These are phyloP conservation scores for Populus hybrid DNA, from an alignment of 441 rosid genomes.

Conservation along the genomic window DNA sequence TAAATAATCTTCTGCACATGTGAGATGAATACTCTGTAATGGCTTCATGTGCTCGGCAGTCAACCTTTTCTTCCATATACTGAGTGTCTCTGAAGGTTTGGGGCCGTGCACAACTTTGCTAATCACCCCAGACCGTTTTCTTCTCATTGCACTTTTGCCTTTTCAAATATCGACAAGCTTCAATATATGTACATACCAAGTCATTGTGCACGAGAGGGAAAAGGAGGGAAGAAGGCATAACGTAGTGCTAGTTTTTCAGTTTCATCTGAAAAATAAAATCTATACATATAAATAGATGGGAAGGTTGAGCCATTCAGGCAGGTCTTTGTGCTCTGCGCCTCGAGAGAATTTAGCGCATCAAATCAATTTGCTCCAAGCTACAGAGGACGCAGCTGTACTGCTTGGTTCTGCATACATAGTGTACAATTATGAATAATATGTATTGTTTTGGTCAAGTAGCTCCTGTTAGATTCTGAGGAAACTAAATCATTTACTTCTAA, in stretches of 20 bases:
- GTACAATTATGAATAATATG: slow-evolving; percentile 8
- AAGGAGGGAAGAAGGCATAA: slow-evolving; percentile 27
- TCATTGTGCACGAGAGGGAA: slow-evolving; percentile 13
- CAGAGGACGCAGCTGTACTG: not conserved
- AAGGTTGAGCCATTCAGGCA: not conserved
- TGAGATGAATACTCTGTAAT: slow-evolving; percentile 28
- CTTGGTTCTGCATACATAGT: not conserved
- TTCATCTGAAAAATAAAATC: slow-evolving; percentile 27
- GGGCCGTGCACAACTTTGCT: slow-evolving; percentile 18
- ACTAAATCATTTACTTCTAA: not conserved
- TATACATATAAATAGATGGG: slow-evolving; percentile 6
- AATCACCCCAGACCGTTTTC: slow-evolving; percentile 17
- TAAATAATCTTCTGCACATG: slow-evolving; percentile 98
- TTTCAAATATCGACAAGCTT: slow-evolving; percentile 28
- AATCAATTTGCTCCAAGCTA: not conserved
- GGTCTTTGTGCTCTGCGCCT: slow-evolving; percentile 4
- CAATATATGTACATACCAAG: slow-evolving; percentile 40
- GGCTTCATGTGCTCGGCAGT: slow-evolving; percentile 6
- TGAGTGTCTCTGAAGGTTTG: slow-evolving; percentile 25
- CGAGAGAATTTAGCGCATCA: not conserved
- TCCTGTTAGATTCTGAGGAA: not conserved
- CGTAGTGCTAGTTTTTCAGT: slow-evolving; percentile 6
- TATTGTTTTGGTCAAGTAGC: not conserved
- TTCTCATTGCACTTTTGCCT: slow-evolving; percentile 24
- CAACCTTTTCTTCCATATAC: slow-evolving; percentile 10